Evolutionary conservation across 116 monocot species (phyloP).

Genomic region (Iris pallida): DNA sequence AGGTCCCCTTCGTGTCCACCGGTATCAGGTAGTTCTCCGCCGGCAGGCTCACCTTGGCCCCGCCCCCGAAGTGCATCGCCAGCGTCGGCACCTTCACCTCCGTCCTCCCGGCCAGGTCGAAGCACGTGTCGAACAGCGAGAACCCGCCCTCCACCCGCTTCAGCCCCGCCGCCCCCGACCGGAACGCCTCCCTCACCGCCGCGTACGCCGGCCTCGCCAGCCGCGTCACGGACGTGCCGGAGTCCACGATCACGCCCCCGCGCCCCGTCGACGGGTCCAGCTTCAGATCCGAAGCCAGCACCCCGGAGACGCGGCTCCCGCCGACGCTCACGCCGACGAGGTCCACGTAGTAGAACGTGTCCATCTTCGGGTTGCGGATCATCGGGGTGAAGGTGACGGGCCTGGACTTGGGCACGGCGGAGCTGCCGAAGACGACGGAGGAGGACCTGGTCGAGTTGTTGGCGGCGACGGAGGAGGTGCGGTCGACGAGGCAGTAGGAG

Average conservation of each 20-base stretch:
- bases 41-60: conserved; percentile 53
- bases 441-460: not conserved
- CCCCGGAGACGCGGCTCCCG: conserved; percentile 48
- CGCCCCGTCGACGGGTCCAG: conserved; percentile 52
- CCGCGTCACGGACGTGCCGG: conserved; percentile 89
- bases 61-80: conserved; percentile 63
- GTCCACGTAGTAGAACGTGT: conserved; percentile 85
- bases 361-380: conserved; percentile 60
- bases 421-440: conserved; percentile 52
- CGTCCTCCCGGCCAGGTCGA: conserved; percentile 53
- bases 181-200: conserved; percentile 75
- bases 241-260: conserved; percentile 88
- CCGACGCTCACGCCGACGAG: conserved; percentile 71
- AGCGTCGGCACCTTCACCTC: conserved; percentile 87
- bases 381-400: conserved; percentile 48
- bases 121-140: conserved; percentile 94
- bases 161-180: conserved; percentile 42
- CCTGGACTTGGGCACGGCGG: conserved; percentile 16
- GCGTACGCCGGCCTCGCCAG: conserved; percentile 51
- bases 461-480: conserved; percentile 33
- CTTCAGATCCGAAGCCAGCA: conserved; percentile 28
- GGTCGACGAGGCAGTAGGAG: conserved; percentile 84
- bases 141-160: conserved; percentile 47
- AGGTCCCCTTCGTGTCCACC: conserved; percentile 61
- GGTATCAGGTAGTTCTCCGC: conserved; percentile 93